Conservation (phyloP, 192 early-diverging fungal genomes). For the Entomortierella parvispora region DNA sequence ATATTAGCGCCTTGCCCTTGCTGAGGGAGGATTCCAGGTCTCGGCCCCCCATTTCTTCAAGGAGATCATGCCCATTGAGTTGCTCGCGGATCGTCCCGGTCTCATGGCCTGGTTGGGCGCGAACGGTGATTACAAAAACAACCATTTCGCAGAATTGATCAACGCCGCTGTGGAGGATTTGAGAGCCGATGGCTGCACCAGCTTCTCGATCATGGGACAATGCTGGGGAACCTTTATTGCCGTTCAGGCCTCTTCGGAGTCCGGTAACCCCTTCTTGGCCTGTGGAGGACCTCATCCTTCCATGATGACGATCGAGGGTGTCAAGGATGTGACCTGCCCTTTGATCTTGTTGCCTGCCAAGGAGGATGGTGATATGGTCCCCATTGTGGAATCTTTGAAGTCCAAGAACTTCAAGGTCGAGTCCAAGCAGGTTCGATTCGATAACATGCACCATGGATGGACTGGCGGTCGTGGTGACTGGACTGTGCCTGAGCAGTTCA, state of each 20-base stretch:
- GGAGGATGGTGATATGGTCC: no score
- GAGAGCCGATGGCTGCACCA: constrained; percentile 46
- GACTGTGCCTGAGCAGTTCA: no score
- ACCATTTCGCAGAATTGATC: constrained; percentile 8
- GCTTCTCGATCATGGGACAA: constrained; percentile 68
- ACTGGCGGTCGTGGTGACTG: no score
- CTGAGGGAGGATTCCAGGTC: constrained; percentile 63
- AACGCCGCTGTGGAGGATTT: constrained; percentile 42
- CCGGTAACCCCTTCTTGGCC: constrained; percentile 55
- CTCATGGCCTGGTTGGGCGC: constrained; percentile 48
- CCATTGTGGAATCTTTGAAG: no score
- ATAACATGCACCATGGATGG: no score
- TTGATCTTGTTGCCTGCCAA: constrained; percentile 59
- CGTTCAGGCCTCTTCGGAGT: constrained; percentile 54
- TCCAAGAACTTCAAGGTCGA: no score
- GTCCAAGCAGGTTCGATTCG: no score
- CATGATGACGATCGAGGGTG: constrained; percentile 53
- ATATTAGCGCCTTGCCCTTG: constrained; percentile 58
- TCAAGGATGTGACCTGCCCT: constrained; percentile 65
- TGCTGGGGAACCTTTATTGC: constrained; percentile 76
- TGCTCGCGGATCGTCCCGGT: constrained; percentile 9
- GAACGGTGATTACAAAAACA: constrained; percentile 13
- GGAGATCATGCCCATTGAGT: constrained; percentile 49
- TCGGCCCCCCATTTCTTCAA: constrained; percentile 72
- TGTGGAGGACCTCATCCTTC: constrained; percentile 72